A percentile compares a stretch with the other conserved stretches of the same genome.
phyloP scores from a whole-genome alignment of 345 rosid species.

The Viola odorata region DNA sequence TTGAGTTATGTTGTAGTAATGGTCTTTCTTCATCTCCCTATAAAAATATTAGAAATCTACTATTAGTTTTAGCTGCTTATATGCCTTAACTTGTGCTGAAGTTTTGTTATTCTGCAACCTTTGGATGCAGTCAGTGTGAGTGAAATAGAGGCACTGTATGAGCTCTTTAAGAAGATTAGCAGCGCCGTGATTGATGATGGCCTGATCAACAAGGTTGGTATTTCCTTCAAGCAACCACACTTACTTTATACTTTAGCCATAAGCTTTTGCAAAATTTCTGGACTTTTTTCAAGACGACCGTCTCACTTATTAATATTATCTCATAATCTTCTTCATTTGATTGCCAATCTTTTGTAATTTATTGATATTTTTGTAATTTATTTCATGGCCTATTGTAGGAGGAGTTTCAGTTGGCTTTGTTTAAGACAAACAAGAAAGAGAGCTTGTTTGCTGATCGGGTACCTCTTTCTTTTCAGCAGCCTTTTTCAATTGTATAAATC shows the following conservation, averaged over 20 bases:
- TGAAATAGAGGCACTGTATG: constrained; percentile 97
- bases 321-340: not conserved
- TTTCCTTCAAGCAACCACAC: not conserved
- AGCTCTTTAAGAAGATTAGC: constrained; percentile 97
- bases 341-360: constrained; percentile 13
- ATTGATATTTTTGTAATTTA: not conserved
- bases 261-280: not conserved
- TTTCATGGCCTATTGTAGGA: constrained; percentile 43
- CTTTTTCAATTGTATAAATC: not conserved
- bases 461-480: constrained; percentile 10
- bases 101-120: not conserved
- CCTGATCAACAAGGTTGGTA: constrained; percentile 79
- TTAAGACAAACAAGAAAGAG: constrained; percentile 96
- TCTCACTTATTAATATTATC: no score
- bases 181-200: constrained; percentile 99
- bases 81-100: no score
- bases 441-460: constrained; percentile 99
- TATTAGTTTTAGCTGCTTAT: no score
- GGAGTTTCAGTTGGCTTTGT: constrained; percentile 94
- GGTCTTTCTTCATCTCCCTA: not conserved
- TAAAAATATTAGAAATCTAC: not conserved
- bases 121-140: constrained; percentile 83
- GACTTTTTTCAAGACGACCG: no score
- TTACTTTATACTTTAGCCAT: not conserved
- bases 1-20: not conserved